Percentiles rank a stretch among this genome's conserved stretches.
phyloP scores from a whole-genome alignment of 2,329 filamentous ascomycete species.

The Gaeumannomyces sp. region DNA sequence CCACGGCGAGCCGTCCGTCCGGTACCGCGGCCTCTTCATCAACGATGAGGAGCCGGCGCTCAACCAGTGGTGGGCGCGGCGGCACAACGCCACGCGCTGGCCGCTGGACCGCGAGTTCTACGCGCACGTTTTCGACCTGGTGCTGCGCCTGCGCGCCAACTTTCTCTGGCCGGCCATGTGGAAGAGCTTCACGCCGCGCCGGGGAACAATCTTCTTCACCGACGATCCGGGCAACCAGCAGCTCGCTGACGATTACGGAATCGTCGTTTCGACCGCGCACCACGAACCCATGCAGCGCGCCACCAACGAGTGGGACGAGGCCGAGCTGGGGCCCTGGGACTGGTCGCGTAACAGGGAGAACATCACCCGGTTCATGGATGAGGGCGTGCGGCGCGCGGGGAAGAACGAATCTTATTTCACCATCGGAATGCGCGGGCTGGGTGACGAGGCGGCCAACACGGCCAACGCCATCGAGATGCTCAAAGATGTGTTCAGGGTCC shows the following conservation, averaged over 20 bases:
- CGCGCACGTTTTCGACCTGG: conserved; percentile 61
- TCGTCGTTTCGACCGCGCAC: conserved; percentile 68
- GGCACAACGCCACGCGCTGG: conserved; percentile 30
- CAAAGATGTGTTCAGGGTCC: conserved; percentile 52
- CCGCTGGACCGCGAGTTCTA: conserved; percentile 52
- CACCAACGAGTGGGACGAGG: conserved; percentile 48
- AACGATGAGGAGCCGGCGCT: conserved; percentile 65
- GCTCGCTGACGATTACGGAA: conserved; percentile 65
- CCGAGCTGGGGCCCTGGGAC: conserved; percentile 57
- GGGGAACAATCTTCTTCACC: conserved; percentile 60
- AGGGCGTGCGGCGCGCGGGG: conserved; percentile 58
- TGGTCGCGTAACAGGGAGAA: conserved; percentile 64
- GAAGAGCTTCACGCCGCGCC: conserved; percentile 23
- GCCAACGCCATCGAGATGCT: conserved; percentile 53
- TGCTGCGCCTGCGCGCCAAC: conserved; percentile 64
- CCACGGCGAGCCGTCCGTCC: conserved; percentile 49
- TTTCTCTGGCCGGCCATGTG: conserved; percentile 66
- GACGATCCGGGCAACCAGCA: conserved; percentile 64
- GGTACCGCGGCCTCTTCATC: conserved; percentile 65
- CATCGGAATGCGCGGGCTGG: conserved; percentile 63
- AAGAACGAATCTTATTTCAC: conserved; percentile 62
- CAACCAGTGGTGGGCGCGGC: conserved; percentile 50
- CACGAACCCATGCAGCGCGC: conserved; percentile 65
- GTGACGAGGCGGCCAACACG: conserved; percentile 56
- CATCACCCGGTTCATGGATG: conserved; percentile 61